Evolutionary conservation across 1,284 basidiomycete species (phyloP).

Genomic region (Acaromyces ingoldii): DNA sequence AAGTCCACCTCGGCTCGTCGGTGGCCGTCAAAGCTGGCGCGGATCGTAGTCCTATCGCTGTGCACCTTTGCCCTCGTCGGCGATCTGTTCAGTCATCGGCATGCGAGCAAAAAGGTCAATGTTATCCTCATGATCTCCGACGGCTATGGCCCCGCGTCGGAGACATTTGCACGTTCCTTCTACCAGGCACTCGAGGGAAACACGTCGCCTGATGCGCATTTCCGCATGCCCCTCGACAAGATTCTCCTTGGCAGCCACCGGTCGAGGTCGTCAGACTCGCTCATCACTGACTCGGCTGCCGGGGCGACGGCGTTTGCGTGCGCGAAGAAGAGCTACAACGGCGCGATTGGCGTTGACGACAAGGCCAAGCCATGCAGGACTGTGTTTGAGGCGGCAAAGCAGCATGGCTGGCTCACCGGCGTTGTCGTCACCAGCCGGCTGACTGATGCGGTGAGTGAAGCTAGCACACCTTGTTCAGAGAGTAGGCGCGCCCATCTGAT

Average conservation of each 20-base stretch:
- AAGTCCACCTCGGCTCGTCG: no score
- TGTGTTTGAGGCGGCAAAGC: constrained; percentile 49
- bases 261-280: constrained; percentile 42
- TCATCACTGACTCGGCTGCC: constrained; percentile 52
- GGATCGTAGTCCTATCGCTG: no score
- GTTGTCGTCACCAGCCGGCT: constrained; percentile 48
- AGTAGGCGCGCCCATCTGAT: not conserved
- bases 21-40: no score
- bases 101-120: no score
- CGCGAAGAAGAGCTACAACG: constrained; percentile 43
- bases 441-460: constrained; percentile 46
- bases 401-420: constrained; percentile 42
- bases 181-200: constrained; percentile 16
- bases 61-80: no score
- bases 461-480: not conserved
- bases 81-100: no score
- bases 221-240: constrained; percentile 39
- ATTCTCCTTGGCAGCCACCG: constrained; percentile 45
- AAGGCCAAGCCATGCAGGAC: constrained; percentile 50
- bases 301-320: constrained; percentile 50
- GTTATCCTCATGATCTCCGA: constrained; percentile 43
- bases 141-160: constrained; percentile 49
- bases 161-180: constrained; percentile 47
- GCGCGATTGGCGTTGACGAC: constrained; percentile 46
- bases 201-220: constrained; percentile 12